These are phyloP conservation scores for Aristolochia fimbriata DNA, from an alignment of 164 flowering plant species.

Conservation along the genomic window DNA sequence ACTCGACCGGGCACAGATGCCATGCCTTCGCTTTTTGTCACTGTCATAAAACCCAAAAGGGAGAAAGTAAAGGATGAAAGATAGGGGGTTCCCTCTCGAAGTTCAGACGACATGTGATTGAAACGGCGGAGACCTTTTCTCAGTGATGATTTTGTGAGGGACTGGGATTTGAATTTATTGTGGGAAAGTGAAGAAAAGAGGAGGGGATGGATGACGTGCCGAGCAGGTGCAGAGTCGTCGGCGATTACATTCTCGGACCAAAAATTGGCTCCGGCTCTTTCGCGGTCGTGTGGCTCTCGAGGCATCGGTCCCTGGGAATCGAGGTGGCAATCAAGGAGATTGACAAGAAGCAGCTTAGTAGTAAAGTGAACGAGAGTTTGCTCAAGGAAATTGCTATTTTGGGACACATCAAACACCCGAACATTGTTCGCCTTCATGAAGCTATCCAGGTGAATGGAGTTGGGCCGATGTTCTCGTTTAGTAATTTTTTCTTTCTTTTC, in stretches of 20 bases:
- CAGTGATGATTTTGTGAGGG: too few species aligned
- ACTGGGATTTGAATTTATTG: too few species aligned
- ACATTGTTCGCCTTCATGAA: constrained; percentile 40
- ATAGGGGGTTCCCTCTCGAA: too few species aligned
- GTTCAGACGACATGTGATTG: too few species aligned
- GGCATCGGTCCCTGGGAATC: constrained; percentile 23
- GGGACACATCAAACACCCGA: constrained; percentile 34
- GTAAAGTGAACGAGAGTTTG: constrained; percentile 29
- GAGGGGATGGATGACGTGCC: constrained; percentile 9
- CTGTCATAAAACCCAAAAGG: too few species aligned
- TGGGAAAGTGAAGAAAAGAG: not conserved
- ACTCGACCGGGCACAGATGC: too few species aligned
- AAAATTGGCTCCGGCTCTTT: constrained; percentile 51
- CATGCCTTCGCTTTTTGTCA: too few species aligned
- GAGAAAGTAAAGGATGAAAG: too few species aligned
- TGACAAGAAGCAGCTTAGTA: constrained; percentile 29
- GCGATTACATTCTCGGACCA: constrained; percentile 41
- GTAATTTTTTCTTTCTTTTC: not conserved
- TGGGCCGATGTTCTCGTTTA: not conserved
- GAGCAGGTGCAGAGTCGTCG: constrained; percentile 23
- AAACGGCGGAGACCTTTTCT: too few species aligned
- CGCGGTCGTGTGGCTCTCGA: constrained; percentile 42
- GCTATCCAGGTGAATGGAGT: constrained; percentile 24
- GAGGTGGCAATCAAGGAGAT: constrained; percentile 53
- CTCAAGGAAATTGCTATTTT: constrained; percentile 44